phyloP scores from a whole-genome alignment of 192 early-diverging fungal species.

The Helicostylum pulchrum region DNA sequence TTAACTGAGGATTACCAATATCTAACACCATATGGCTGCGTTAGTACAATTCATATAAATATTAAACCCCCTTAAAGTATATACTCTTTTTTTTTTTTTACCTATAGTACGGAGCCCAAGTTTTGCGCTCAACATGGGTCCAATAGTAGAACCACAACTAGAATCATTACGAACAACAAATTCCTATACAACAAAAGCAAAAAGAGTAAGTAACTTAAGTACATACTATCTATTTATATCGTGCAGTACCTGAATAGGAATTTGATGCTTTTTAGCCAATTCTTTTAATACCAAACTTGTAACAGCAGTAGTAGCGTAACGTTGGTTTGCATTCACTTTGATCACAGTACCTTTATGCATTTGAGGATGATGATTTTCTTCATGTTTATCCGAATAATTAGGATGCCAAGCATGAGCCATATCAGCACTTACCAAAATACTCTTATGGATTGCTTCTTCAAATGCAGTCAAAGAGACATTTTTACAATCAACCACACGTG shows the following conservation, averaged over 20 bases:
- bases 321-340: constrained; percentile 97
- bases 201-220: background rate
- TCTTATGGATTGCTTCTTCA: constrained; percentile 80
- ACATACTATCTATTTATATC: background rate
- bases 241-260: constrained; percentile 73
- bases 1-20: constrained; percentile 92
- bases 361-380: constrained; percentile 86
- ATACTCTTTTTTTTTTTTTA: constrained; percentile 26
- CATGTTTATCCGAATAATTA: constrained; percentile 91
- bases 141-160: constrained; percentile 95
- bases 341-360: constrained; percentile 95
- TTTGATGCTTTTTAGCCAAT: constrained; percentile 69
- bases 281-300: constrained; percentile 73
- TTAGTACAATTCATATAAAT: no score
- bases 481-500: constrained; percentile 27
- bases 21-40: constrained; percentile 43
- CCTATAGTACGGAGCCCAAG: constrained; percentile 93
- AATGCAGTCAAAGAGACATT: constrained; percentile 56
- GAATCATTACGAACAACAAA: constrained; percentile 92
- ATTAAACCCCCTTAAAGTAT: no score
- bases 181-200: constrained; percentile 42
- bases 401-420: constrained; percentile 93
- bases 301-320: constrained; percentile 75
- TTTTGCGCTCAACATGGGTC: constrained; percentile 92
- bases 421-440: constrained; percentile 86